phyloP scores from a whole-genome alignment of 306 rosid species.

The Calophaca sinica region DNA sequence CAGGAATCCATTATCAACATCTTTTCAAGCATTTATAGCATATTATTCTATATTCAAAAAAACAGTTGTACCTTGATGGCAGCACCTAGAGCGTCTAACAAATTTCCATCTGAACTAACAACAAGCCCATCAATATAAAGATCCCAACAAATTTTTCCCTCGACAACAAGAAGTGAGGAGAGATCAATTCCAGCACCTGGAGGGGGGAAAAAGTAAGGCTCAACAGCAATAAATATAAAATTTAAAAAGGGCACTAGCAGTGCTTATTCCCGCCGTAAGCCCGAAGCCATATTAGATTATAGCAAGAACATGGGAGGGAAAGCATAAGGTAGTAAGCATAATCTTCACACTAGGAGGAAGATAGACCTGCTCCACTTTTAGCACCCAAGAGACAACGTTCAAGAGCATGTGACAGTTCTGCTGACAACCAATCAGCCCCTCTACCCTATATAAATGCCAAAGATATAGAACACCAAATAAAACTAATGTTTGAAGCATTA shows the following conservation, averaged over 20 bases:
- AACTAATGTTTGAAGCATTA: conserved; percentile 17
- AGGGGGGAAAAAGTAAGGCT: conserved; percentile 10
- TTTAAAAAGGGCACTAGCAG: conserved; percentile 26
- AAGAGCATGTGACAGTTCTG: conserved; percentile 76
- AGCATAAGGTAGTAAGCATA: conserved; percentile 23
- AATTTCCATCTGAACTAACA: conserved; percentile 85
- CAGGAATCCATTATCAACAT: background rate
- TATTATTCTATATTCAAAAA: background rate
- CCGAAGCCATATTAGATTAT: too few relatives aligned
- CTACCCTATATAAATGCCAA: conserved; percentile 65
- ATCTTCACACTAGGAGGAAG: conserved; percentile 28
- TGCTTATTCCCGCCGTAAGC: too few relatives aligned
- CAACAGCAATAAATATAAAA: conserved; percentile 18
- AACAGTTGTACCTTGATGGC: conserved; percentile 78
- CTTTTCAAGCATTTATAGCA: conserved; percentile 26
- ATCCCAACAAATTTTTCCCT: conserved; percentile 94
- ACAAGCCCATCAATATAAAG: conserved; percentile 91
- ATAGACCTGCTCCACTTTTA: conserved; percentile 80
- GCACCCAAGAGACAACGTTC: conserved; percentile 80
- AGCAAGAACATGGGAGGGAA: conserved; percentile 1
- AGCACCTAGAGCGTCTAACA: conserved; percentile 86
- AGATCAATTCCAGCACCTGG: conserved; percentile 89
- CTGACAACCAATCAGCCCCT: conserved; percentile 87
- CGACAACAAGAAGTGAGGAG: conserved; percentile 70
- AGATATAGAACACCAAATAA: conserved; percentile 19